Percentiles rank a stretch among this genome's conserved stretches.
Evolutionary conservation across 1,139 yeast genomes (phyloP).

Genomic region (Suhomyces bolitotheri): DNA sequence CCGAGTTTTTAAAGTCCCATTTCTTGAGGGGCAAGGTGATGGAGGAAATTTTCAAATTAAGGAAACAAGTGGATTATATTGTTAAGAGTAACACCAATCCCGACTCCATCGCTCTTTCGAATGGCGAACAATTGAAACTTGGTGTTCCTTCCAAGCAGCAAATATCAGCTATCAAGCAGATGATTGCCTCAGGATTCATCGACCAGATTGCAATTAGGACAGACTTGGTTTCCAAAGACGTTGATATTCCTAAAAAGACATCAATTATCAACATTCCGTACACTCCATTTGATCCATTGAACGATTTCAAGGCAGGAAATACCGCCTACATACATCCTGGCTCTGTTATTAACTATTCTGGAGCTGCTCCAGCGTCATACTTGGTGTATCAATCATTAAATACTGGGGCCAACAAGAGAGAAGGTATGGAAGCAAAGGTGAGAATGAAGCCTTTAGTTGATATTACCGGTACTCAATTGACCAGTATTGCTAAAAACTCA

Average conservation of each 20-base stretch:
- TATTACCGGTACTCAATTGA: conserved; percentile 69
- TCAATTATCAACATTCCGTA: conserved; percentile 71
- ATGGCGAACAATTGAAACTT: conserved; percentile 50
- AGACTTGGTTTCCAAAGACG: conserved; percentile 69
- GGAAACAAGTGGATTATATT: conserved; percentile 75
- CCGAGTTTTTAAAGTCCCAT: conserved; percentile 53
- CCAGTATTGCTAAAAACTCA: conserved; percentile 74
- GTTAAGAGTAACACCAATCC: conserved; percentile 64
- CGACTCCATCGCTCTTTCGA: conserved; percentile 54
- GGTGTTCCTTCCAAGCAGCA: conserved; percentile 71
- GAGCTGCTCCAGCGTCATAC: conserved; percentile 73
- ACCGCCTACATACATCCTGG: conserved; percentile 74
- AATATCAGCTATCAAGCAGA: conserved; percentile 79
- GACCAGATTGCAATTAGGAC: conserved; percentile 90
- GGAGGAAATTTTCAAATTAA: conserved; percentile 81
- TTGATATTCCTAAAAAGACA: conserved; percentile 56
- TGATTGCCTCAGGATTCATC: conserved; percentile 87
- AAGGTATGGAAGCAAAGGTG: conserved; percentile 42
- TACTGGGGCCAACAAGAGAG: conserved; percentile 40
- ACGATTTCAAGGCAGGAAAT: conserved; percentile 1
- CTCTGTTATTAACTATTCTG: conserved; percentile 56
- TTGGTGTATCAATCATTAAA: conserved; percentile 69
- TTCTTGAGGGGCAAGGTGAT: conserved; percentile 70
- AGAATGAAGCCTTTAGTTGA: conserved; percentile 80
- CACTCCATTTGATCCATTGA: conserved; percentile 60